Conservation (phyloP, 2,329 filamentous ascomycete species). For the Aspergillus sp. region DNA sequence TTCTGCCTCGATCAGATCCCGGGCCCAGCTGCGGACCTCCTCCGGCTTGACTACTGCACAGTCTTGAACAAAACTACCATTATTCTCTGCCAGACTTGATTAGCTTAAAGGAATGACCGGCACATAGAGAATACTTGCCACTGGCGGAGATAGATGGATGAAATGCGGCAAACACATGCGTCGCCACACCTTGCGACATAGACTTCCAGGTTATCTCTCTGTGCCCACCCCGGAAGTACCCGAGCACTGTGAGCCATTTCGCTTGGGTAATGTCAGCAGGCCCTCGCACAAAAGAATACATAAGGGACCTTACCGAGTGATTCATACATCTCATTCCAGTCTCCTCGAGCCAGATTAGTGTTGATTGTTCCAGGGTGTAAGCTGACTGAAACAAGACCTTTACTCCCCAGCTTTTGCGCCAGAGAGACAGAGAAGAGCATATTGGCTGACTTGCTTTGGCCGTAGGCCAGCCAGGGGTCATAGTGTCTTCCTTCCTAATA, state of each 20-base stretch:
- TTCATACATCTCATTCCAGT: background rate
- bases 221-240: background rate
- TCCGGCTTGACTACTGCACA: background rate
- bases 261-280: background rate
- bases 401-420: background rate
- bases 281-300: background rate
- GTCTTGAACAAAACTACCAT: background rate
- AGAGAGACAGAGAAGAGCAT: background rate
- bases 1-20: slow-evolving; percentile 4
- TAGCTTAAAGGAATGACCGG: background rate
- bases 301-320: background rate
- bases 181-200: background rate
- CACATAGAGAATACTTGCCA: background rate
- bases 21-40: background rate
- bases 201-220: background rate
- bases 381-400: background rate
- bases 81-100: background rate
- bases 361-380: background rate
- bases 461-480: background rate
- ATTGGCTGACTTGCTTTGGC: background rate
- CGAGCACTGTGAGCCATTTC: background rate
- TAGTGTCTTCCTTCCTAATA: background rate
- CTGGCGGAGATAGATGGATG: background rate
- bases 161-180: background rate
- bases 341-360: background rate